Evolutionary conservation across 2,329 filamentous ascomycete genomes (phyloP).

Genomic region (Fusarium ramigenum): DNA sequence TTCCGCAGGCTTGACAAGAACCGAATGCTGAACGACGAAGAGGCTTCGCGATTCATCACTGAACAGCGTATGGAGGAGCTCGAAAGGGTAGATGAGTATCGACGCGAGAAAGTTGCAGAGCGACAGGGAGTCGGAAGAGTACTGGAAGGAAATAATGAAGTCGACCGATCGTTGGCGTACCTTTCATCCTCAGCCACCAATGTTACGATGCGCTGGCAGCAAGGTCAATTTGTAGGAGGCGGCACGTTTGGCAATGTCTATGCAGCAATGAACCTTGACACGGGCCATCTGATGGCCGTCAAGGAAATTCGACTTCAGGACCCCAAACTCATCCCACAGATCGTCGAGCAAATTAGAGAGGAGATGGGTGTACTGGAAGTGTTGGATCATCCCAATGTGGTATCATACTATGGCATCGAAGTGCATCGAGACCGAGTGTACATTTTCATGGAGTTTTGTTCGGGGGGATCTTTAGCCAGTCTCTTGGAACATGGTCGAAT

Average conservation of each 20-base stretch:
- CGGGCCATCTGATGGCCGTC: constrained; percentile 95
- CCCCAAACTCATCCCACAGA: constrained; percentile 92
- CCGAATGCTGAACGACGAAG: constrained; percentile 79
- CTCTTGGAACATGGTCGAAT: constrained; percentile 95
- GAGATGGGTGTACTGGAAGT: constrained; percentile 98
- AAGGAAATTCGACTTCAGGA: constrained; percentile 98
- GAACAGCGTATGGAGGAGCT: constrained; percentile 80
- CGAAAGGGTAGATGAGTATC: constrained; percentile 77
- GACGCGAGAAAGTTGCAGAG: constrained; percentile 83
- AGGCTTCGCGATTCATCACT: constrained; percentile 78
- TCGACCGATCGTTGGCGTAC: constrained; percentile 92
- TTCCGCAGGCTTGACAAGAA: constrained; percentile 83
- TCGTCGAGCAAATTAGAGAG: constrained; percentile 92
- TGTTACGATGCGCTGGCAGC: constrained; percentile 95
- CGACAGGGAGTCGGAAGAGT: constrained; percentile 89
- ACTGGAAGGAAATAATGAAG: constrained; percentile 93
- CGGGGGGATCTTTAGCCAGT: constrained; percentile 88
- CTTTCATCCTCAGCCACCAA: constrained; percentile 95
- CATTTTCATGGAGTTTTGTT: constrained; percentile 99
- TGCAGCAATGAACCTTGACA: constrained; percentile 95
- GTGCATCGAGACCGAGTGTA: constrained; percentile 99
- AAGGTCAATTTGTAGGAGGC: constrained; percentile 97
- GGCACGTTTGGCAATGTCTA: constrained; percentile 98
- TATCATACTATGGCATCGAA: constrained; percentile 97
- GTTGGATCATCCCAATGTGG: constrained; percentile 95